These are phyloP conservation scores for Peniophora sp. DNA, from an alignment of 1,284 basidiomycete species.

Conservation along the genomic window DNA sequence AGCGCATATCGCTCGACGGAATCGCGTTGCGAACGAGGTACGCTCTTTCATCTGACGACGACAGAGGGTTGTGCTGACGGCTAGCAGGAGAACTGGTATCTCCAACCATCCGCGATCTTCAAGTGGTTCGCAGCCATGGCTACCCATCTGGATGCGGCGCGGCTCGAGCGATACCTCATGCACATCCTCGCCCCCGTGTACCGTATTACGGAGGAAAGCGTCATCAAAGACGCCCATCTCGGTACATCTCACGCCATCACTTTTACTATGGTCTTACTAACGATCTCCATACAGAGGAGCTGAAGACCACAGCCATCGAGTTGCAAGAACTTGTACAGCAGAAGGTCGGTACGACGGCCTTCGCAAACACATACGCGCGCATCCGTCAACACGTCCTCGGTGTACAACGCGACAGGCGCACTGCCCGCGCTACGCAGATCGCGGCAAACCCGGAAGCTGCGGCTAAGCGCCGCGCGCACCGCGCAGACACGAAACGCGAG, in stretches of 20 bases:
- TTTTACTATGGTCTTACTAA: not conserved
- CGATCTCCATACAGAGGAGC: slow-evolving; percentile 53
- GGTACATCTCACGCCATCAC: slow-evolving; percentile 41
- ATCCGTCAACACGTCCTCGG: slow-evolving; percentile 68
- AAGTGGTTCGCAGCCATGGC: slow-evolving; percentile 94
- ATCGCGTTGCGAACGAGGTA: slow-evolving; percentile 40
- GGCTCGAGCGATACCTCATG: slow-evolving; percentile 64
- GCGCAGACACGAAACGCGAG: slow-evolving; percentile 69
- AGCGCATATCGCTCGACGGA: slow-evolving; percentile 62
- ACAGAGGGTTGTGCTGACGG: slow-evolving; percentile 2
- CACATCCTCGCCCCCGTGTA: slow-evolving; percentile 87
- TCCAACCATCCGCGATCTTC: slow-evolving; percentile 73
- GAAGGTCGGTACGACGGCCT: slow-evolving; percentile 80
- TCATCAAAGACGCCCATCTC: slow-evolving; percentile 68
- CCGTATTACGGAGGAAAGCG: slow-evolving; percentile 81
- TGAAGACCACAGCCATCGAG: slow-evolving; percentile 79
- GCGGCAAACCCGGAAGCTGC: slow-evolving; percentile 70
- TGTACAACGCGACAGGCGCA: slow-evolving; percentile 69
- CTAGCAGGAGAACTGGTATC: slow-evolving; percentile 58
- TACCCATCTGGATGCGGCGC: slow-evolving; percentile 52
- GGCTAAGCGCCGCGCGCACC: slow-evolving; percentile 66
- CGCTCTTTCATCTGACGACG: slow-evolving; percentile 14
- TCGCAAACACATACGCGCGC: slow-evolving; percentile 71
- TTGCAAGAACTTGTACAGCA: slow-evolving; percentile 82
- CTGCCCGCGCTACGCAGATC: slow-evolving; percentile 47